phyloP scores from a whole-genome alignment of 768 basidiomycete genomes.

The Lanmaoa rubissima region DNA sequence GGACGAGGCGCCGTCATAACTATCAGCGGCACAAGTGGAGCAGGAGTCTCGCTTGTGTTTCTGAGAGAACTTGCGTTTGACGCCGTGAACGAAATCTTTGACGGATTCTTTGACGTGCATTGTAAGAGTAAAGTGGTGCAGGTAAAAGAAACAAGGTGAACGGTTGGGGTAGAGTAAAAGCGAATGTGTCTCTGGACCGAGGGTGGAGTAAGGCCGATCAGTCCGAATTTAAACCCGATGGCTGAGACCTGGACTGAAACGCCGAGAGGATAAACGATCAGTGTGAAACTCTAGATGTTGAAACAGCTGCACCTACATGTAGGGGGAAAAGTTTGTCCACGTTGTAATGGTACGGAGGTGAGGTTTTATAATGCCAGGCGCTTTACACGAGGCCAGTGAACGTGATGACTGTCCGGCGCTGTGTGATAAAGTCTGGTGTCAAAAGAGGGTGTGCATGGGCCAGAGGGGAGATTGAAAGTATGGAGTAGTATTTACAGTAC shows the following conservation, averaged over 20 bases:
- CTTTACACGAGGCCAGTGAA: conserved; percentile 2
- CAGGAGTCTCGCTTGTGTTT: conserved; percentile 21
- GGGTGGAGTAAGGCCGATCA: background rate
- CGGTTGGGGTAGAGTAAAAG: background rate
- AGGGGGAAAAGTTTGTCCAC: background rate
- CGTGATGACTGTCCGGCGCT: background rate
- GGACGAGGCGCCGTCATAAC: conserved; percentile 6
- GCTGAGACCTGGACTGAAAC: background rate
- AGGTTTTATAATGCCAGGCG: background rate
- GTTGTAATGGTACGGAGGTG: conserved; percentile 6
- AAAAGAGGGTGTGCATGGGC: background rate
- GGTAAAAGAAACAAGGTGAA: background rate
- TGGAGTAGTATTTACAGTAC: no score
- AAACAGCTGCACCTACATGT: conserved; percentile 1
- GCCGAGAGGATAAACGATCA: background rate
- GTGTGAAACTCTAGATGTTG: background rate
- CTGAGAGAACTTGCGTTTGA: conserved; percentile 32
- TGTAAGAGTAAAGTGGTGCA: background rate
- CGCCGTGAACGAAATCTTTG: conserved; percentile 30
- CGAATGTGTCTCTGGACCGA: background rate
- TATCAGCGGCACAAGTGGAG: conserved; percentile 11
- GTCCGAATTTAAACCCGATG: background rate
- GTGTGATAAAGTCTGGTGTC: background rate
- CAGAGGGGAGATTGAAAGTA: background rate
- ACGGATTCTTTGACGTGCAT: conserved; percentile 35